phyloP scores from a whole-genome alignment of 1,284 basidiomycete genomes.

The Flammula alnicola region DNA sequence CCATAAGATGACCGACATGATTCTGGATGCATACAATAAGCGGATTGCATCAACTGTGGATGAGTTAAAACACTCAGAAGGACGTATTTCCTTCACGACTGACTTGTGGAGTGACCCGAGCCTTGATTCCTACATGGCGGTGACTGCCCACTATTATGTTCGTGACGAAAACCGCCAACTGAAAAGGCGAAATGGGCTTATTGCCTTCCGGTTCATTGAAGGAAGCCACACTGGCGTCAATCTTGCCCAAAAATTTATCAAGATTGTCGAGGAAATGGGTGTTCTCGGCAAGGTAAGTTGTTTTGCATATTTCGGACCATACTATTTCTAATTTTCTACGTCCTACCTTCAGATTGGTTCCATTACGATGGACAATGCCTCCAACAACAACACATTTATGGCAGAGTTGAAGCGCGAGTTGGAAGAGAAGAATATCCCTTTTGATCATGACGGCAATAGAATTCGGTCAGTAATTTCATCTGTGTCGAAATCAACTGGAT shows the following conservation, averaged over 20 bases:
- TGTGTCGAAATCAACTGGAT: not conserved
- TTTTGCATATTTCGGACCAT: not conserved
- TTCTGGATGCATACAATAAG: too few species aligned
- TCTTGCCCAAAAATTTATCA: conserved; percentile 19
- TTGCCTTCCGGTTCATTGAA: conserved; percentile 29
- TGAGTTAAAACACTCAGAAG: conserved; percentile 29
- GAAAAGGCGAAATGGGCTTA: conserved; percentile 12
- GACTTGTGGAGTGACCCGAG: conserved; percentile 32
- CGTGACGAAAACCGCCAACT: conserved; percentile 1
- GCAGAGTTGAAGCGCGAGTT: conserved; percentile 13
- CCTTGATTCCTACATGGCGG: conserved; percentile 28
- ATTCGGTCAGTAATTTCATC: conserved; percentile 17
- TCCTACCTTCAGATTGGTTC: conserved; percentile 19
- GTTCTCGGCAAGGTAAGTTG: conserved; percentile 12
- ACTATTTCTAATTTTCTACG: not conserved
- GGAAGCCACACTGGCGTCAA: conserved; percentile 22
- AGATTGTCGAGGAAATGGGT: conserved; percentile 14
- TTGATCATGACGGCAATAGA: conserved; percentile 19
- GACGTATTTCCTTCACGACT: conserved; percentile 30
- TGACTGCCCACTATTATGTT: conserved; percentile 30
- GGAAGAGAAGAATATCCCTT: conserved; percentile 7
- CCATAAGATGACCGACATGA: conserved; percentile 14
- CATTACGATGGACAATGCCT: conserved; percentile 23
- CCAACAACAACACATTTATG: conserved; percentile 19
- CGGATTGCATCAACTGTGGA: too few species aligned